Conservation (phyloP, 768 basidiomycete species). For the Mycena belliarum region DNA sequence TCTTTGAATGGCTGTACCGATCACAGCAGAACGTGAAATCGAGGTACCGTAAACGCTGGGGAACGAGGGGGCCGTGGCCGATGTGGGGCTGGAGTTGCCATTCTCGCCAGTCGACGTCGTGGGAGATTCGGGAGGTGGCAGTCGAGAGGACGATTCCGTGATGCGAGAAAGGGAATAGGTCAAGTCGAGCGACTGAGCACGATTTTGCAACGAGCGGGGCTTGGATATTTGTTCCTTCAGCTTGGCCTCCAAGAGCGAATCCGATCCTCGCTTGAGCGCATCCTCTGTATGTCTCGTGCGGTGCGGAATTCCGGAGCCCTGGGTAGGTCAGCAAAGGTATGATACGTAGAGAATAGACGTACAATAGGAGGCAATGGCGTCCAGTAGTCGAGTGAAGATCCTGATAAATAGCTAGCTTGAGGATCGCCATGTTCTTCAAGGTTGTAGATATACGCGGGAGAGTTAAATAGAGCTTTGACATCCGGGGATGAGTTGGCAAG, state of each 20-base stretch:
- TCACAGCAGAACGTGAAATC: conserved; percentile 44
- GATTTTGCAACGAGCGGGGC: conserved; percentile 80
- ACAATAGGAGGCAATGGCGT: conserved; percentile 77
- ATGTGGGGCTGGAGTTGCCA: conserved; percentile 77
- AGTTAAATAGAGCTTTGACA: conserved; percentile 93
- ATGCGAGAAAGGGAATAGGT: conserved; percentile 84
- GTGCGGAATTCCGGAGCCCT: conserved; percentile 71
- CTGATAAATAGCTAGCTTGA: conserved; percentile 50
- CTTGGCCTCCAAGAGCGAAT: conserved; percentile 83
- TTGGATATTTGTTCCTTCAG: conserved; percentile 75
- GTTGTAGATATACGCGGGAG: conserved; percentile 80
- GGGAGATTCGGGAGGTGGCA: conserved; percentile 76
- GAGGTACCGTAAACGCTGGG: conserved; percentile 83
- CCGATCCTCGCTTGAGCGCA: conserved; percentile 77
- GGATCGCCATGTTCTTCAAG: conserved; percentile 71
- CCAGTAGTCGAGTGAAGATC: conserved; percentile 62
- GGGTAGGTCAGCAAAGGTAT: conserved; percentile 20
- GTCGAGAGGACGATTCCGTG: conserved; percentile 61
- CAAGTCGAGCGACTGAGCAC: conserved; percentile 88
- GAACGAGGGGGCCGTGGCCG: conserved; percentile 76
- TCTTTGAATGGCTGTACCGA: conserved; percentile 41
- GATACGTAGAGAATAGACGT: conserved; percentile 30
- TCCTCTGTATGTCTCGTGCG: conserved; percentile 75
- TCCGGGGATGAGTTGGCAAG: conserved; percentile 90
- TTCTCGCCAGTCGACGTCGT: conserved; percentile 77